A percentile compares a stretch with the other conserved stretches of the same genome.
Conservation (phyloP, 2,329 filamentous ascomycete genomes). For the Monilinia vaccinii-corymbosi region DNA sequence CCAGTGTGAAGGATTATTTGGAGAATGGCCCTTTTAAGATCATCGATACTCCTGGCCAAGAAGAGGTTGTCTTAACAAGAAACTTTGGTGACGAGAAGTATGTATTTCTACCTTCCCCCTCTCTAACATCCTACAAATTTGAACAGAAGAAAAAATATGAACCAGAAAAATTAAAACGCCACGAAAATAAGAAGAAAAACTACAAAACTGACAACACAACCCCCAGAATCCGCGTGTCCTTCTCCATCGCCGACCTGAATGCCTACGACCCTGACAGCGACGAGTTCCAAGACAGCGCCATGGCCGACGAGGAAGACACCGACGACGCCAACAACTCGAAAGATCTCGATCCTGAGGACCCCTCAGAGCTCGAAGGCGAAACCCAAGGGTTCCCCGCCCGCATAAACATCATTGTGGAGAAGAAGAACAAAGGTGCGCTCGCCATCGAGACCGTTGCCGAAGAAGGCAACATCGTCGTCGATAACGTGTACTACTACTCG, state of each 20-base stretch:
- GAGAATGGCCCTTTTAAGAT: constrained; percentile 79
- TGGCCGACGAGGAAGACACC: constrained; percentile 43
- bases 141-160: neutral
- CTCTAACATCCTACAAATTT: constrained; percentile 25
- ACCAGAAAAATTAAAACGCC: neutral
- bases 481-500: constrained; percentile 83
- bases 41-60: constrained; percentile 71
- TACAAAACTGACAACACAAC: neutral
- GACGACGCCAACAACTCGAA: constrained; percentile 37
- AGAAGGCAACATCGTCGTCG: constrained; percentile 77
- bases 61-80: constrained; percentile 79
- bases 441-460: constrained; percentile 80
- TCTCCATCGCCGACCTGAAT: constrained; percentile 77
- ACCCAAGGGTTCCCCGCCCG: constrained; percentile 63
- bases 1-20: constrained; percentile 78
- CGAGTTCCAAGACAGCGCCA: constrained; percentile 42
- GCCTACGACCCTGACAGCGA: constrained; percentile 51
- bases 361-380: constrained; percentile 44
- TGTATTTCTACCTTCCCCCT: constrained; percentile 25
- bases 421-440: constrained; percentile 74
- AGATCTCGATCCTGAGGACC: constrained; percentile 46
- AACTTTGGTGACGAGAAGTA: constrained; percentile 83
- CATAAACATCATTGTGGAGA: constrained; percentile 81
- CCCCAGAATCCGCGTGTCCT: constrained; percentile 64
- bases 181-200: no score